phyloP scores from a whole-genome alignment of 768 basidiomycete species.

The Mycena epipterygia region DNA sequence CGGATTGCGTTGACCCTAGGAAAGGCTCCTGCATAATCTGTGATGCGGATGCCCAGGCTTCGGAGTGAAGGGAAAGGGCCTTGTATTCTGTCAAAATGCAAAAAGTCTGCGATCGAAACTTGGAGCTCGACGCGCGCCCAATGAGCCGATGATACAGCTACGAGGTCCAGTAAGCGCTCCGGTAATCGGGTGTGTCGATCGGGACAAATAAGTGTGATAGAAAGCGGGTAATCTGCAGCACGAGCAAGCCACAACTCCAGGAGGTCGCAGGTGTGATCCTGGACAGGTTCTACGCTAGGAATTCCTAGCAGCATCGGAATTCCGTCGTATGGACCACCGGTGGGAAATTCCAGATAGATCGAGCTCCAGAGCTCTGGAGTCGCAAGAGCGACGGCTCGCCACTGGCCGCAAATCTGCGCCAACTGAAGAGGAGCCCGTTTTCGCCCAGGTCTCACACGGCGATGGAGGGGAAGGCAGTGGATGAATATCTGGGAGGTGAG shows the following conservation, averaged over 20 bases:
- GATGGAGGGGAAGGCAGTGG: not conserved
- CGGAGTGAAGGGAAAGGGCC: conserved; percentile 5
- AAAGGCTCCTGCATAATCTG: conserved; percentile 23
- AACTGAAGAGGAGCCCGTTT: not conserved
- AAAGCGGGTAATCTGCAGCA: not conserved
- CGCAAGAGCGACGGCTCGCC: conserved; percentile 4
- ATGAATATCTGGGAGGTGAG: not conserved
- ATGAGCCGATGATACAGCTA: not conserved
- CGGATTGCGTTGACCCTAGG: not conserved
- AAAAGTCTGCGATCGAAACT: not conserved
- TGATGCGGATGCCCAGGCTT: not conserved
- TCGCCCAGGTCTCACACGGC: not conserved
- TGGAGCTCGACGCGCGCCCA: conserved; percentile 3
- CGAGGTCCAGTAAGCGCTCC: not conserved
- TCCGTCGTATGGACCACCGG: not conserved
- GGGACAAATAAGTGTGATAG: not conserved
- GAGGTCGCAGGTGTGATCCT: not conserved
- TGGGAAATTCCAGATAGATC: not conserved
- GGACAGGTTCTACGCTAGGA: not conserved
- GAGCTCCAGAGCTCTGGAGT: conserved; percentile 16
- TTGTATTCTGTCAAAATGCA: not conserved
- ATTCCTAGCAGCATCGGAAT: not conserved
- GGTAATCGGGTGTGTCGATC: not conserved
- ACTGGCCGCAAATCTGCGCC: not conserved
- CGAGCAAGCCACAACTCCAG: conserved; percentile 12